Evolutionary conservation across 164 flowering plant genomes (phyloP), one percentile per base, ranked within the genome.

Genomic region (Protea cynaroides): DNA sequence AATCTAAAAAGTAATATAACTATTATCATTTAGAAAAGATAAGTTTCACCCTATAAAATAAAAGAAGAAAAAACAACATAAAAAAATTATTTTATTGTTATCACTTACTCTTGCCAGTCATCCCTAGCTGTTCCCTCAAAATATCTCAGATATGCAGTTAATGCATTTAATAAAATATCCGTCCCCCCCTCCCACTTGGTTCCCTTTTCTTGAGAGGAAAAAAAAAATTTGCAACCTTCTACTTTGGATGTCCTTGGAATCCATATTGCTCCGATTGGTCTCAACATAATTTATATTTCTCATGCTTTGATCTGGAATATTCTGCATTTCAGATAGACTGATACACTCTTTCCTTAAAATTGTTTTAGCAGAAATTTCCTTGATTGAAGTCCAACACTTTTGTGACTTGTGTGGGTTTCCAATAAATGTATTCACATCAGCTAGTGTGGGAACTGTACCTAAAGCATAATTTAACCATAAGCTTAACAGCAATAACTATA

Each of bases 101-200:
- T 44, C 50, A 81, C 96, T 63, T 89, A 92, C 96, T 86, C 94
- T 72, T 83, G 85, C 90, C 92, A 87, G 53, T 89, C 91, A 72
- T 80, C 86, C 75, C 84, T 86, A 25, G 79, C 68, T 47, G 89
- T 81, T 57, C 90, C 94, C 74, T 87, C 93, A 69, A 84, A 79
- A 75, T 86, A 86, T 76, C 92, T 81, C 82, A 89, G 71, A 78
- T 86, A 87, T 59, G 84, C 94, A 69, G 84, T 87, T 72, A 87
- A 79, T 29, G 87, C 96, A 81, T 89, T 82, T 66, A 84, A 64
- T 8, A 81, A 86, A 57, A 59, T 60, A 60, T 36, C 34, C 25
- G 90, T 76, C 25, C 97, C 92, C n/a, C 62, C 93, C 95, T 68
- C 82, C 83, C 36, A 86, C 86, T 36, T 71, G 50, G 70, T 70